Conservation (phyloP, 1,284 basidiomycete species). For the Fomitopsis schrenkii region DNA sequence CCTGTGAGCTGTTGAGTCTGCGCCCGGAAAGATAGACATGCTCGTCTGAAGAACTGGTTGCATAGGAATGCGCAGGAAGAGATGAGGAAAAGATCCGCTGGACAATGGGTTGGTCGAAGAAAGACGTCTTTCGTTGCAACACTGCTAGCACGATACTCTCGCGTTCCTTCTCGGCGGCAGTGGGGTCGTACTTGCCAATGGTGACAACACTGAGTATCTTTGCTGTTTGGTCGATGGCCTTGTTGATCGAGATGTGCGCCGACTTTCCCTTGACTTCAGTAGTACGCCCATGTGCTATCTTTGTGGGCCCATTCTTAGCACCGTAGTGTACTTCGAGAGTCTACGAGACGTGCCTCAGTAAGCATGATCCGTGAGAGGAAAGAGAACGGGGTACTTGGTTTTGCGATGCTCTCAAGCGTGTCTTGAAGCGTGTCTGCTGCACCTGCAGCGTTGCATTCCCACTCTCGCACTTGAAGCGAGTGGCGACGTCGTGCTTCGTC, state of each 20-base stretch:
- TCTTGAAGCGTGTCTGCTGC: slow-evolving; percentile 19
- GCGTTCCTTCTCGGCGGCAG: slow-evolving; percentile 12
- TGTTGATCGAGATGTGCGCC: slow-evolving; percentile 7
- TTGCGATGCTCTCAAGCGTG: slow-evolving; percentile 10
- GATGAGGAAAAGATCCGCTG: slow-evolving; percentile 3
- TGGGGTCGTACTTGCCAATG: slow-evolving; percentile 16
- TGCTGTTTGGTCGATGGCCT: slow-evolving; percentile 1
- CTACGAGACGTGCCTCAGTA: background rate
- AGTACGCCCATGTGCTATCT: slow-evolving; percentile 5
- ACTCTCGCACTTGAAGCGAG: slow-evolving; percentile 1
- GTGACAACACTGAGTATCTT: slow-evolving; percentile 14
- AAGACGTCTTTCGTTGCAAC: slow-evolving; percentile 3
- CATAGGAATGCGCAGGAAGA: too few species aligned
- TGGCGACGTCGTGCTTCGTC: slow-evolving; percentile 23
- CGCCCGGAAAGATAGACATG: slow-evolving; percentile 2
- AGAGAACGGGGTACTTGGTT: slow-evolving; percentile 12
- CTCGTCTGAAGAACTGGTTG: too few species aligned
- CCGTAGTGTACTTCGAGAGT: slow-evolving; percentile 3
- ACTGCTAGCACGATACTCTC: slow-evolving; percentile 2
- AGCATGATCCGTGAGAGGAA: too few species aligned
- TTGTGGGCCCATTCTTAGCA: background rate
- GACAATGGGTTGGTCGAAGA: slow-evolving; percentile 10
- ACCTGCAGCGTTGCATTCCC: slow-evolving; percentile 12
- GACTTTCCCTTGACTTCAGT: slow-evolving; percentile 8
- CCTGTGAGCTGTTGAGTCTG: slow-evolving; percentile 16